These are phyloP conservation scores for Starmera dryadoides DNA, from an alignment of 805 yeast species.

Conservation along the genomic window DNA sequence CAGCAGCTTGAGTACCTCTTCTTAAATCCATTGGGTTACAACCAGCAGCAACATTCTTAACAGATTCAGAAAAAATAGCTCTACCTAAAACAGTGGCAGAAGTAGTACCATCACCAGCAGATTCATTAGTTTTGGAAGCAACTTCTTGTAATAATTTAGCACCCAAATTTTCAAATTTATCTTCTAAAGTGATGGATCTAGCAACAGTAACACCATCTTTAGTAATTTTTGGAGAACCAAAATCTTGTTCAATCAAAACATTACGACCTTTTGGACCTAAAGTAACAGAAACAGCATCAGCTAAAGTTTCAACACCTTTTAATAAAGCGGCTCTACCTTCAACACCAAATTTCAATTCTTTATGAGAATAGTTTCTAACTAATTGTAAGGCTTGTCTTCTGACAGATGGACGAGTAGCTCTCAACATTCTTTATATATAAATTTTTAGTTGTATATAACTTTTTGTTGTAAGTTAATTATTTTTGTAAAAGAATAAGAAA, in stretches of 20 bases:
- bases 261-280: conserved; percentile 98
- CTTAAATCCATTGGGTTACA: conserved; percentile 98
- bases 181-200: conserved; percentile 68
- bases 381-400: background rate
- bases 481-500: too few species aligned
- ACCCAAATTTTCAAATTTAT: conserved; percentile 94
- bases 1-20: conserved; percentile 96
- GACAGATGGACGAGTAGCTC: conserved; percentile 1
- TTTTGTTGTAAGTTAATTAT: too few species aligned
- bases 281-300: conserved; percentile 94
- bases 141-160: conserved; percentile 94
- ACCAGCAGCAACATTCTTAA: conserved; percentile 97
- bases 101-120: conserved; percentile 98
- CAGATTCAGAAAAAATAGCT: conserved; percentile 90
- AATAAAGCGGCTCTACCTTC: conserved; percentile 94
- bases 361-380: conserved; percentile 43
- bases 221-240: conserved; percentile 96
- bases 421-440: background rate
- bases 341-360: conserved; percentile 93
- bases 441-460: too few species aligned
- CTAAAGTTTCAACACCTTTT: conserved; percentile 90
- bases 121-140: conserved; percentile 93
- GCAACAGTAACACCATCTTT: conserved; percentile 99
- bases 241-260: conserved; percentile 92
- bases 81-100: conserved; percentile 95